These are phyloP conservation scores for Rhizoclosmatium globosum DNA, from an alignment of 192 early-diverging fungal genomes.

Conservation along the genomic window DNA sequence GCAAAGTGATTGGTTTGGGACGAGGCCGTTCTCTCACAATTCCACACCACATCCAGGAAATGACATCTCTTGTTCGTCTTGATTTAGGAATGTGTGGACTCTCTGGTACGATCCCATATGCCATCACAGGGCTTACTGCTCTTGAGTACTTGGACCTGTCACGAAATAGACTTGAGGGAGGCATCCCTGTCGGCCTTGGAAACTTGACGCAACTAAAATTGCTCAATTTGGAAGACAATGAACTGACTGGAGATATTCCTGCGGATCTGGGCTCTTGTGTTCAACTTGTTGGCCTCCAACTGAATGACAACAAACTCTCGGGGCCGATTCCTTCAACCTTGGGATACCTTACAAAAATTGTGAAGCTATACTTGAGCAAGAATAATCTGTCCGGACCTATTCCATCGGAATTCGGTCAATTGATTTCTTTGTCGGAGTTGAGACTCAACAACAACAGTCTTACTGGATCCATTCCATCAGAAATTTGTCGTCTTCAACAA, in stretches of 20 bases:
- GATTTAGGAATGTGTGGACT: slow-evolving; percentile 33
- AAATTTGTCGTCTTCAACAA: neutral
- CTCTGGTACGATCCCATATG: neutral
- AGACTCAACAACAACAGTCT: neutral
- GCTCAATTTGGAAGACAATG: neutral
- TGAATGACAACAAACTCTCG: neutral
- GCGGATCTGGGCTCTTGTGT: neutral
- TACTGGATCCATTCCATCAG: neutral
- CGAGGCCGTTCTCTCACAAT: neutral
- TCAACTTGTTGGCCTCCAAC: neutral
- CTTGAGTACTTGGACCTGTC: neutral
- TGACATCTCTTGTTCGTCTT: neutral
- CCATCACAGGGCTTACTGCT: neutral
- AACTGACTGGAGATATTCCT: slow-evolving; percentile 10
- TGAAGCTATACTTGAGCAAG: slow-evolving; percentile 1
- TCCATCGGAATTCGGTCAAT: slow-evolving; percentile 1
- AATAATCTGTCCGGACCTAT: slow-evolving; percentile 10
- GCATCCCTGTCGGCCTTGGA: neutral
- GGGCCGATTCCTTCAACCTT: neutral
- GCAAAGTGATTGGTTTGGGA: slow-evolving; percentile 23
- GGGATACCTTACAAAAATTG: neutral
- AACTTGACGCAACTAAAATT: neutral
- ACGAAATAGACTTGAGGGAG: neutral
- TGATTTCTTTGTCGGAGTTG: slow-evolving; percentile 14
- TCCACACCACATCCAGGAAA: neutral